Evolutionary conservation across 257 asterid species (phyloP), one percentile per base, ranked within the genome.

Genomic region (Plantago major): DNA sequence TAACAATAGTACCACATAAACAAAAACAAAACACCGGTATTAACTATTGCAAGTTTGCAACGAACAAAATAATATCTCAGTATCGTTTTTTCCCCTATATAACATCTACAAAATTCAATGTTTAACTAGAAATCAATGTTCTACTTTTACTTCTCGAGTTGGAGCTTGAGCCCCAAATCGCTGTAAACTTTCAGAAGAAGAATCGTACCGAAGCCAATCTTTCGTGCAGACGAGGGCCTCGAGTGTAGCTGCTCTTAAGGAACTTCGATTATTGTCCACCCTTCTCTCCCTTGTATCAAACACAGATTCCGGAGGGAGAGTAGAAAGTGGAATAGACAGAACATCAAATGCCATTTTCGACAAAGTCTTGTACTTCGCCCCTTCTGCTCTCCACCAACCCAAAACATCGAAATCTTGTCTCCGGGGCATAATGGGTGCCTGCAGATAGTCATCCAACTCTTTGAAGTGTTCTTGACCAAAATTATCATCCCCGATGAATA

Each of bases 331-430:
- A 58, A 92, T 83, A 10, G 89, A 80, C 64, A 92, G 63, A 63
- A 92, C 72, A 64, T 89, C 98, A 0, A 71, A 72, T 10, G 98
- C 98, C 87, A 92, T 74, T 67, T 69, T 86, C 0, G 95, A 78
- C 28, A 92, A 58, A 28, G 77, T 79, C 1, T 95, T 95, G 72
- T 86, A 91, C 69, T 72, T 79, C 5, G 26, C 16, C 55, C 77
- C 71, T 42, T 82, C 81, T 7, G 46, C 53, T 59, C 68, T 84
- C 99, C 99, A 93, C 99, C 99, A 93, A 13, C 88, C 89, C 76
- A 93, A 42, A 9, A 79, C 96, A 67, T 93, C 96, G 9, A 93
- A 83, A 54, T 79, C 95, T 47, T 89, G 94, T 11, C 59, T 78
- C 6, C 84, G 85, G 47, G 95, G 95, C 66, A 82, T 12, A 58